Evolutionary conservation across 352 stramenopile genomes (phyloP), one percentile per base, ranked within the genome.

Genomic region (Phytophthora boehmeriae): DNA sequence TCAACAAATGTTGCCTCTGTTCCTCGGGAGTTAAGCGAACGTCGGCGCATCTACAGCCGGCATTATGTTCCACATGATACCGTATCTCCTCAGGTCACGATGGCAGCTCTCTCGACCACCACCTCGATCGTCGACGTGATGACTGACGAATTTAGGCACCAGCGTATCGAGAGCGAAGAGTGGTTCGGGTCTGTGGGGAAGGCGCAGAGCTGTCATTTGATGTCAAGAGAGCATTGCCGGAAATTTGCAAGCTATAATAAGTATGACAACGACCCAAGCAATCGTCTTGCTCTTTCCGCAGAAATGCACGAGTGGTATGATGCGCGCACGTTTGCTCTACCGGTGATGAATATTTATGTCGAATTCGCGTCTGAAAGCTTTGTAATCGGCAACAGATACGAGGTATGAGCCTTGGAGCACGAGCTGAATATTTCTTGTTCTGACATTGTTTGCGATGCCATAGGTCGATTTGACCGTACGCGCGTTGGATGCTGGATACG

Each of bases 121-220:
- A n/a, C n/a, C n/a, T n/a, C n/a, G n/a, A n/a, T n/a, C 13, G 39
- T 69, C 30, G 61, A 69, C 16, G 6, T 44, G 35, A 9, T 10
- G 54, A 49, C 61, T 30, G 54, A 69, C 48, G 54, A 64, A 42
- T 64, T 69, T 19, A 59, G 47, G 16, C 60, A 60, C 30, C 54
- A 65, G 43, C 39, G 49, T 38, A 59, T 67, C 45, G 59, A 67
- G 53, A 45, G 28, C 22, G 42, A 64, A 47, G 11, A 27, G n/a
- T n/a, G n/a, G n/a, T n/a, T n/a, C n/a, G n/a, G n/a, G n/a, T n/a
- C n/a, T n/a, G n/a, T n/a, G n/a, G n/a, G n/a, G n/a, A n/a, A n/a
- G n/a, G n/a, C n/a, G n/a, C n/a, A n/a, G n/a, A n/a, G n/a, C n/a
- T n/a, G n/a, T n/a, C n/a, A n/a, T n/a, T n/a, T n/a, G n/a, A n/a